Conservation (phyloP, 352 stramenopile species). For the Globisporangium lucens region DNA sequence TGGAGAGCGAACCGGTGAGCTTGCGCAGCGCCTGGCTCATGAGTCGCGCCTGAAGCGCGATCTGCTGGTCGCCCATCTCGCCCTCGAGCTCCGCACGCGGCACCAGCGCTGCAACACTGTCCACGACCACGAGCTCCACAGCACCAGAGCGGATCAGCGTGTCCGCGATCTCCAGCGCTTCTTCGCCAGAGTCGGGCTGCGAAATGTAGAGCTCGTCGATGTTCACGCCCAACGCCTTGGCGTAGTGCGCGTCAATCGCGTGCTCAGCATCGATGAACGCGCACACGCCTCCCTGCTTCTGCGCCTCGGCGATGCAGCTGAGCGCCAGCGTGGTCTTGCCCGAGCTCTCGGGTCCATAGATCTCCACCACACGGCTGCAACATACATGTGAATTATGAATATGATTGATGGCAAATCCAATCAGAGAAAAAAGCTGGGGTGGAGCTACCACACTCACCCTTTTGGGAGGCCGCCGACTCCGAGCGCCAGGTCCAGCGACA, state of each 20-base stretch:
- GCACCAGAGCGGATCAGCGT: constrained; percentile 94
- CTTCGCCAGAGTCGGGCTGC: constrained; percentile 97
- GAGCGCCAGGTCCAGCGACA: constrained; percentile 92
- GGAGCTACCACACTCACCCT: constrained; percentile 41
- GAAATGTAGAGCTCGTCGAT: constrained; percentile 96
- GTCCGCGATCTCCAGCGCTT: constrained; percentile 98
- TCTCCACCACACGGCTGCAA: constrained; percentile 94
- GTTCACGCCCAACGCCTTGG: constrained; percentile 91
- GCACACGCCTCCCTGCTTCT: constrained; percentile 93
- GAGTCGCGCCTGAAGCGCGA: constrained; percentile 95
- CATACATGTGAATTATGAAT: no score
- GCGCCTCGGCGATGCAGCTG: constrained; percentile 94
- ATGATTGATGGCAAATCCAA: not conserved
- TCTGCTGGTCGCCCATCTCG: constrained; percentile 95
- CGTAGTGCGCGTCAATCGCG: constrained; percentile 96
- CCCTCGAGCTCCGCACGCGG: constrained; percentile 94
- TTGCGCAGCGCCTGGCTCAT: constrained; percentile 98
- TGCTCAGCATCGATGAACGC: constrained; percentile 99
- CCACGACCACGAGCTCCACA: constrained; percentile 97
- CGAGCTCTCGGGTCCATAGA: constrained; percentile 97
- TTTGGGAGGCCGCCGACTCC: constrained; percentile 93
- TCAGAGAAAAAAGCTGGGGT: not conserved
- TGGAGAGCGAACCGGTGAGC: constrained; percentile 93
- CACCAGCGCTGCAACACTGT: constrained; percentile 97
- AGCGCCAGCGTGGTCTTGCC: constrained; percentile 98